Percentiles rank a stretch among this genome's conserved stretches.
These are phyloP conservation scores for Apiotrichum sp. DNA, from an alignment of 1,284 basidiomycete species.

Conservation along the genomic window DNA sequence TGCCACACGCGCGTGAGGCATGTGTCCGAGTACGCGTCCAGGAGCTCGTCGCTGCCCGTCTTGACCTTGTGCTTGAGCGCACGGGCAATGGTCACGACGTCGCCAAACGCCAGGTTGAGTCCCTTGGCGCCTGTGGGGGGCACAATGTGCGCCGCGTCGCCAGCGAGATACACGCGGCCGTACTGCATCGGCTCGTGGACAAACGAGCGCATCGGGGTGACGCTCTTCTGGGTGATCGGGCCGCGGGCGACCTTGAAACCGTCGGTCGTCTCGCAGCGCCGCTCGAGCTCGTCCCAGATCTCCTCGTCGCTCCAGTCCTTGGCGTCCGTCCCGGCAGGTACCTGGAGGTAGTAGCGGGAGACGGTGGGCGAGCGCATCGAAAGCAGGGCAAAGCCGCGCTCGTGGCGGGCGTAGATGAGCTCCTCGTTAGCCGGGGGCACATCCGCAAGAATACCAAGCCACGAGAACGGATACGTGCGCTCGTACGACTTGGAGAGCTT, in stretches of 20 bases:
- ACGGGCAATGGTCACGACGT: conserved; percentile 17
- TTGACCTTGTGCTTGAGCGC: conserved; percentile 18
- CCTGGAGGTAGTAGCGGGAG: conserved; percentile 20
- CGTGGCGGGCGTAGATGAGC: conserved; percentile 19
- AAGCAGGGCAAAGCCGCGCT: conserved; percentile 14
- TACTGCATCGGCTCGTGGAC: conserved; percentile 22
- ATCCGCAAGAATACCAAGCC: conserved; percentile 20
- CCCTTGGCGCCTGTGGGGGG: conserved; percentile 20
- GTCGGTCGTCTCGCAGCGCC: conserved; percentile 13
- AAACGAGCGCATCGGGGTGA: conserved; percentile 18
- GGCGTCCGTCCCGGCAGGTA: conserved; percentile 15
- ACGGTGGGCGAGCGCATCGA: conserved; percentile 18
- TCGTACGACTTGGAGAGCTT: conserved; percentile 14
- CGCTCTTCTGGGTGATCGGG: conserved; percentile 16
- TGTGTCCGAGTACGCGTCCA: conserved; percentile 14
- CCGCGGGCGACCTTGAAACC: conserved; percentile 18
- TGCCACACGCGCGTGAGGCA: conserved; percentile 19
- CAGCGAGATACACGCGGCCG: conserved; percentile 18
- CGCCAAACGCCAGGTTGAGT: conserved; percentile 18
- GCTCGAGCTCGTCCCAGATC: conserved; percentile 19
- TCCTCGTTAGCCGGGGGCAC: conserved; percentile 19
- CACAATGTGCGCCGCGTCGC: conserved; percentile 20
- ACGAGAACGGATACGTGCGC: conserved; percentile 17
- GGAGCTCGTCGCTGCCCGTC: conserved; percentile 12
- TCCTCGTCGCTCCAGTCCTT: conserved; percentile 17